Evolutionary conservation across 345 rosid genomes (phyloP), one percentile per base, ranked within the genome.

Genomic region (Bruguiera gymnorhiza): DNA sequence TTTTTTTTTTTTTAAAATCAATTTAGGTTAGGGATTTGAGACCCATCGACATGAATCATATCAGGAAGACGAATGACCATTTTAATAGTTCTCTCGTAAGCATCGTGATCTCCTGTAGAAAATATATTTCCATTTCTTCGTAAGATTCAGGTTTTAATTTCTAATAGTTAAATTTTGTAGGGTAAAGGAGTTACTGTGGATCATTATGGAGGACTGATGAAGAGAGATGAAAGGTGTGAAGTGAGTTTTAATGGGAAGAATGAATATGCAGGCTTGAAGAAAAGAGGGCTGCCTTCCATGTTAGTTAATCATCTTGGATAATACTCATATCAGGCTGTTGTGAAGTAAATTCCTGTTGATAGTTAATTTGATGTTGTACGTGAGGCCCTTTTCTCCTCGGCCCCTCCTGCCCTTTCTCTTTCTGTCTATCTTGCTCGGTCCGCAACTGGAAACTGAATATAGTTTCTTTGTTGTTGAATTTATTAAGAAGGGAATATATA

Each of bases 261-360:
- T 5, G 56, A 77, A 15, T 65, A 62, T 60, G 65, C 83, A 65
- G 88, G 85, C 74, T 72, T 93, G 72, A 84, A 84, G 82, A 82
- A 88, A 67, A 86, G 86, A 77, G 98, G 98, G 16, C 68, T 89
- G 68, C 85, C 97, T 52, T 87, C 98, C 78, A 77, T 85, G 90
- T 83, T 93, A 73, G 78, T 88, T 77, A 81, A 88, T 55, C 82
- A 81, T 66, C 78, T 81, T 55, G 84, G 85, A 79, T 87, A 72
- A 74, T 82, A 68, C 16, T 62, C 63, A 46, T 64, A 15, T 63
- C 66, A 66, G 70, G 63, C 23, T 64, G 71, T 67, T 43, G 26
- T 23, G 61, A 71, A 71, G 37, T 16, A 36, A 67, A 34, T 52
- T 68, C n/a, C 62, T 72, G 73, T 69, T 60, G 31, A 68, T 67